phyloP scores from a whole-genome alignment of 441 rosid species.

The Adansonia madagascariensis region DNA sequence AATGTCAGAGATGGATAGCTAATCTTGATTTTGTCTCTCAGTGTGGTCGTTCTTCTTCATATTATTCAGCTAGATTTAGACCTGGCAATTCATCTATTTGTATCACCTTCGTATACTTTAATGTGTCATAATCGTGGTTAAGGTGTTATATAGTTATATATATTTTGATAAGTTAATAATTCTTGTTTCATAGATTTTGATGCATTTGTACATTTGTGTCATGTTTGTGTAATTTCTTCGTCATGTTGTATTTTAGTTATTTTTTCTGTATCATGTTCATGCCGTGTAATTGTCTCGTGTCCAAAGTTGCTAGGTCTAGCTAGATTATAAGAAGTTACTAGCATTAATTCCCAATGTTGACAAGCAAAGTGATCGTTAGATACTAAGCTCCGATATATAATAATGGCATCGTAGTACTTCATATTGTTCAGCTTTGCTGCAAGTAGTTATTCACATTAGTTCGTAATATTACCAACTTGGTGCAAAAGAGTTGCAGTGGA shows the following conservation, averaged over 20 bases:
- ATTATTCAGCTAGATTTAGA: not conserved
- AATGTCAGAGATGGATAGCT: not conserved
- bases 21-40: constrained; percentile 11
- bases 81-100: not conserved
- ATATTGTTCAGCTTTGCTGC: not conserved
- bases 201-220: not conserved
- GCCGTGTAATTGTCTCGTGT: not conserved
- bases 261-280: not conserved
- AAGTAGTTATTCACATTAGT: constrained; percentile 10
- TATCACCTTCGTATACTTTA: not conserved
- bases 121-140: not conserved
- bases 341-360: not conserved
- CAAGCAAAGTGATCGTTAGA: not conserved
- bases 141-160: not conserved
- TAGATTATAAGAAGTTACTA: not conserved
- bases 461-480: not conserved
- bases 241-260: not conserved
- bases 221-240: not conserved
- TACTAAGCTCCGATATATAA: not conserved
- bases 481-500: constrained; percentile 4
- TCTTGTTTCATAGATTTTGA: not conserved
- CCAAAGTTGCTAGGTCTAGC: not conserved
- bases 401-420: not conserved
- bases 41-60: not conserved
- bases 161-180: not conserved